These are phyloP conservation scores for Tylopilus sp. DNA, from an alignment of 768 basidiomycete species.

Conservation along the genomic window DNA sequence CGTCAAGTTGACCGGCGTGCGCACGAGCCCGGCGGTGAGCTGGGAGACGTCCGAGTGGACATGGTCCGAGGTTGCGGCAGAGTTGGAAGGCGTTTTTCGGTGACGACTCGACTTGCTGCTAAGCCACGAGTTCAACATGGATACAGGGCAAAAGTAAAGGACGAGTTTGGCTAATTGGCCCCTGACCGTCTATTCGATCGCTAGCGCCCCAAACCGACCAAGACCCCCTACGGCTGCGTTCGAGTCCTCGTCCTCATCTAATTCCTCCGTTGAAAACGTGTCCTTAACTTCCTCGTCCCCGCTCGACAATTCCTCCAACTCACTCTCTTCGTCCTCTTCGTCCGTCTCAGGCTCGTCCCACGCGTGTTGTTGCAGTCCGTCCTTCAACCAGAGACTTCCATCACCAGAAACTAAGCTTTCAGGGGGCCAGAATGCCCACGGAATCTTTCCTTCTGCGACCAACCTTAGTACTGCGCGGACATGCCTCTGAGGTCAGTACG, in stretches of 20 bases:
- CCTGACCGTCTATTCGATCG: conserved; percentile 20
- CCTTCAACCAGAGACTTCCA: conserved; percentile 59
- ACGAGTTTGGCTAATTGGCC: conserved; percentile 9
- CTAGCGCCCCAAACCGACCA: conserved; percentile 32
- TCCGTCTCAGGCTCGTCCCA: conserved; percentile 27
- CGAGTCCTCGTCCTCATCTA: conserved; percentile 20
- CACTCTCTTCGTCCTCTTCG: conserved; percentile 22
- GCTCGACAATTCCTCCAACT: conserved; percentile 8
- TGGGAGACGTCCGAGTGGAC: conserved; percentile 9
- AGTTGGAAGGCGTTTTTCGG: conserved; percentile 3
- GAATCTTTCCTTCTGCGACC: conserved; percentile 77
- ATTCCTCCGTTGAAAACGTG: conserved; percentile 10
- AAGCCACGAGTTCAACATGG: conserved; percentile 32
- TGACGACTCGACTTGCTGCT: conserved; percentile 28
- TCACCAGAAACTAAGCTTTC: conserved; percentile 32
- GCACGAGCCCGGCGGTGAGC: conserved; percentile 16
- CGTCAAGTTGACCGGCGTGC: conserved; percentile 8
- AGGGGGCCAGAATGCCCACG: conserved; percentile 88
- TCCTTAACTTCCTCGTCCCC: conserved; percentile 2
- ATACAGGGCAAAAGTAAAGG: neutral
- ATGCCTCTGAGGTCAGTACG: neutral
- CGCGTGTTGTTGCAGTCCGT: conserved; percentile 17
- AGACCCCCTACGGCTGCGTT: neutral
- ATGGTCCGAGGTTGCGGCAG: neutral
- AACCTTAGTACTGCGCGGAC: conserved; percentile 61